phyloP scores from a whole-genome alignment of 2,329 filamentous ascomycete genomes.

The Penicillium janthinellum region DNA sequence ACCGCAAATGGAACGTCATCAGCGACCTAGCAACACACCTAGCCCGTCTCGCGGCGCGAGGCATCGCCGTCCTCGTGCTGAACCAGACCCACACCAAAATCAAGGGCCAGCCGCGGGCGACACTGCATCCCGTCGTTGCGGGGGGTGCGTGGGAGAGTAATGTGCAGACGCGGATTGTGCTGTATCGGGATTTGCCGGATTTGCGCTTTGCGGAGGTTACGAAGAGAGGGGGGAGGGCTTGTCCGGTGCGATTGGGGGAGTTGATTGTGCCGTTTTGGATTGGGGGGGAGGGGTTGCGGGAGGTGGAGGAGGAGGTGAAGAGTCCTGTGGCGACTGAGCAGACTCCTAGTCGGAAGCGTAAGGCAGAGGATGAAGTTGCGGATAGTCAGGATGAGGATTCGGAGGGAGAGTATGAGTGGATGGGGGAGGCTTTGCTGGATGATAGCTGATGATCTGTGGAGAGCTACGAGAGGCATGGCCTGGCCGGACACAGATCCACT shows the following conservation, averaged over 20 bases:
- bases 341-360: conserved; percentile 42
- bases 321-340: conserved; percentile 1
- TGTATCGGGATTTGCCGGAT: conserved; percentile 74
- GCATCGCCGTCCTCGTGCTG: conserved; percentile 72
- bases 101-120: conserved; percentile 64
- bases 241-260: conserved; percentile 29
- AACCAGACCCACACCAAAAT: conserved; percentile 84
- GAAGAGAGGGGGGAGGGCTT: conserved; percentile 61
- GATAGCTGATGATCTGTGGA: not conserved
- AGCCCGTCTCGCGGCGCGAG: conserved; percentile 72
- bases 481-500: not conserved
- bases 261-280: conserved; percentile 46
- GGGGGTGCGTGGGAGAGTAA: conserved; percentile 78
- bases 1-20: conserved; percentile 60
- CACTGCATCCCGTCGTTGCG: conserved; percentile 73
- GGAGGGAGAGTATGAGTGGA: conserved; percentile 35
- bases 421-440: conserved; percentile 18
- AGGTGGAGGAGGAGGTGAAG: not conserved
- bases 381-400: conserved; percentile 50
- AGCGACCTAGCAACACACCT: conserved; percentile 63
- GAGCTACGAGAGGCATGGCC: not conserved
- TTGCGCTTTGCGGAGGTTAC: conserved; percentile 63
- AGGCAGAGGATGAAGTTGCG: conserved; percentile 44
- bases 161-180: conserved; percentile 69
- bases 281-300: conserved; percentile 24